These are phyloP conservation scores for Mycena citricolor DNA, from an alignment of 1,284 basidiomycete genomes.

Conservation along the genomic window DNA sequence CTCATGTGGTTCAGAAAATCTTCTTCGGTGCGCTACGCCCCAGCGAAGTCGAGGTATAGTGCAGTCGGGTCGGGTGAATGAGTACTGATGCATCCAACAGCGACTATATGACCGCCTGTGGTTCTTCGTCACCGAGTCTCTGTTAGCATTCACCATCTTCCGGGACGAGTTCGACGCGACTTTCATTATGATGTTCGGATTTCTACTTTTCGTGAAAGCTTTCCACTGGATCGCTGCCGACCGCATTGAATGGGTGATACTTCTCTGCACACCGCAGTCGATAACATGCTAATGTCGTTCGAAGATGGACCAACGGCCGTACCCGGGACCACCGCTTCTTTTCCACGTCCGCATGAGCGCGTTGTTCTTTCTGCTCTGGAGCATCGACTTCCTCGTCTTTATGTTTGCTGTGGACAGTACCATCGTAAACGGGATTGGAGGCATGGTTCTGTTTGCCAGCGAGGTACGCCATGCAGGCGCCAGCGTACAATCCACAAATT, in stretches of 20 bases:
- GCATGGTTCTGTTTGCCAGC: slow-evolving; percentile 92
- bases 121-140: slow-evolving; percentile 96
- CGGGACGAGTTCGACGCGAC: slow-evolving; percentile 91
- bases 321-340: slow-evolving; percentile 76
- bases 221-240: slow-evolving; percentile 98
- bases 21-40: slow-evolving; percentile 92
- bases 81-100: slow-evolving; percentile 50
- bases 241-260: slow-evolving; percentile 89
- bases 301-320: slow-evolving; percentile 95
- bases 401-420: slow-evolving; percentile 78
- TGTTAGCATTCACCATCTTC: slow-evolving; percentile 96
- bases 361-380: slow-evolving; percentile 70
- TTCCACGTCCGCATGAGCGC: slow-evolving; percentile 86
- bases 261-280: slow-evolving; percentile 3
- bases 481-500: slow-evolving; percentile 12
- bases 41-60: slow-evolving; percentile 86
- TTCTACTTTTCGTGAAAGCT: slow-evolving; percentile 92
- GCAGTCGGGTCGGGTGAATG: slow-evolving; percentile 6
- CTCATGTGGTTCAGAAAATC: slow-evolving; percentile 78
- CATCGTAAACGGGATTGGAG: slow-evolving; percentile 76
- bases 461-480: slow-evolving; percentile 59
- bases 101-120: slow-evolving; percentile 93
- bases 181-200: slow-evolving; percentile 90
- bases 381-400: slow-evolving; percentile 73
- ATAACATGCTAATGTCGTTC: slow-evolving; percentile 6